Evolutionary conservation across 768 basidiomycete genomes (phyloP), one percentile per base, ranked within the genome.

Genomic region (Asterophora parasitica): DNA sequence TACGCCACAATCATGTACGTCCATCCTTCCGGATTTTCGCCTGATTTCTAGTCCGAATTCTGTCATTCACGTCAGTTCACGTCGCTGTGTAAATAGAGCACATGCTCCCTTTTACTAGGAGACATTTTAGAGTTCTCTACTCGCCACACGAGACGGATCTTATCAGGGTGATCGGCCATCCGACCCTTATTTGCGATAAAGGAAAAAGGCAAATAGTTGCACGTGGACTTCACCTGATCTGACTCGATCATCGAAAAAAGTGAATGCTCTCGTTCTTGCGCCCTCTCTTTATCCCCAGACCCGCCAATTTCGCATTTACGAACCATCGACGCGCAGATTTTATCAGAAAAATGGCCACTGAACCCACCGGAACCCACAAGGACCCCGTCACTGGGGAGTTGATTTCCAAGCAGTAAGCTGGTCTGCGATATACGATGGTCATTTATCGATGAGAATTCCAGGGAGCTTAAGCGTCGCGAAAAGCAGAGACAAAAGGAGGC

Each of bases 371-470:
- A 48, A 72, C 74, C 7, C 77, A 78, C 56, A 83, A 82, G 75
- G 89, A 92, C 65, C 87, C 87, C 34, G 79, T 92, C 53, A 96
- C 95, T 0, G 94, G 93, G 30, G 94, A 98, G 69, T 78, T 96
- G 85, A 83, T 99, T 61, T 96, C 92, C 71, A 99, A 99, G 82
- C 78, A 79, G 95, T 95, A 44, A 50, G 84, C 77, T 50, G 36
- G 3, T 57, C 51, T 38, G 33, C 38, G 31, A 46, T 49, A 54
- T 51, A 50, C 53, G 48, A 46, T 46, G 35, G 51, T 62, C 51
- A 67, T 65, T 45, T 46, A 70, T 66, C 53, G 44, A 44, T 48
- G 40, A 32, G 30, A 20, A 47, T 45, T 43, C 44, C 61, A 97
- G 94, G 60, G 94, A 96, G 67, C 78, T 98, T 63, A 99, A 98